Conservation (phyloP, 805 yeast species). For the Candida odintsovae region DNA sequence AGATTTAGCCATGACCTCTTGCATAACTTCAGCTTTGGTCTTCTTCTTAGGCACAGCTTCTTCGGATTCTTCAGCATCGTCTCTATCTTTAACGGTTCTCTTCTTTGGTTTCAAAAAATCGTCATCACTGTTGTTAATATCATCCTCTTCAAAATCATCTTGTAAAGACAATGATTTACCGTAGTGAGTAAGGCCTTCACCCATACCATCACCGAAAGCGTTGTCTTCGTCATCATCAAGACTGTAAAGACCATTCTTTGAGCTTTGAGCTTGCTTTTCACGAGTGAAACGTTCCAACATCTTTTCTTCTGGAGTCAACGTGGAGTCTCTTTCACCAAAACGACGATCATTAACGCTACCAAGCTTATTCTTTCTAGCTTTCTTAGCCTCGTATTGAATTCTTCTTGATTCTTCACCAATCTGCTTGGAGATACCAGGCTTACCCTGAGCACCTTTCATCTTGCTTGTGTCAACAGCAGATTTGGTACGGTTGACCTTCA, state of each 20-base stretch:
- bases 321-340: conserved; percentile 79
- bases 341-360: conserved; percentile 83
- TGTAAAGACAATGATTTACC: conserved; percentile 62
- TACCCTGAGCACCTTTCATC: conserved; percentile 49
- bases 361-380: conserved; percentile 56
- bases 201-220: conserved; percentile 29
- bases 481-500: conserved; percentile 63
- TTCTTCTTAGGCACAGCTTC: conserved; percentile 57
- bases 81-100: conserved; percentile 22
- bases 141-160: conserved; percentile 51
- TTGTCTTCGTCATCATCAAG: conserved; percentile 58
- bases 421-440: conserved; percentile 66
- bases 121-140: conserved; percentile 33
- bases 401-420: conserved; percentile 60
- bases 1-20: conserved; percentile 78
- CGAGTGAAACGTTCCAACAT: conserved; percentile 93
- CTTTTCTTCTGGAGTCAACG: conserved; percentile 80
- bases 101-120: conserved; percentile 29
- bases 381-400: conserved; percentile 58
- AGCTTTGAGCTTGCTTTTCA: conserved; percentile 66
- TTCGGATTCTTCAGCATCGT: conserved; percentile 35
- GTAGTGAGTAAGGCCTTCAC: conserved; percentile 61
- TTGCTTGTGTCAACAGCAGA: conserved; percentile 40
- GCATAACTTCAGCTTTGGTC: conserved; percentile 81
- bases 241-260: conserved; percentile 58